A percentile compares a stretch with the other conserved stretches of the same genome.
Conservation (phyloP, 2,329 filamentous ascomycete genomes). For the Elsinoe ampelina region DNA sequence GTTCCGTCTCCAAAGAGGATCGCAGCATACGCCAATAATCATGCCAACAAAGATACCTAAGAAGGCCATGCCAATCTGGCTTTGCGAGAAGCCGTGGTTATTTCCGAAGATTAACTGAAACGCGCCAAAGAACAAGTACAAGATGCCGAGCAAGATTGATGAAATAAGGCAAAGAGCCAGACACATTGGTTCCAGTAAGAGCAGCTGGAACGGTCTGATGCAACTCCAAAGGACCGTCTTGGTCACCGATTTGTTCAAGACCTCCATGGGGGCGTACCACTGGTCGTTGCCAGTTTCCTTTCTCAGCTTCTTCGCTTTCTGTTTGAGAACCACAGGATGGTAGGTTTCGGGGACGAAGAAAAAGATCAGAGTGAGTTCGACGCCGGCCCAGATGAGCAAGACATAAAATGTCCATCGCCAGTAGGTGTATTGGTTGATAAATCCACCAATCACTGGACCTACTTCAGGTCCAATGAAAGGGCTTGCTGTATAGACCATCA, state of each 20-base stretch:
- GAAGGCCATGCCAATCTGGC: constrained; percentile 73
- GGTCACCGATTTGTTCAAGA: constrained; percentile 55
- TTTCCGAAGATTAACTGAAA: constrained; percentile 70
- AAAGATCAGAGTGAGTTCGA: constrained; percentile 54
- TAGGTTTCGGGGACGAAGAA: constrained; percentile 83
- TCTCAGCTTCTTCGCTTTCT: constrained; percentile 61
- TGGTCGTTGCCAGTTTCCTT: constrained; percentile 67
- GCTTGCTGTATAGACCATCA: constrained; percentile 59
- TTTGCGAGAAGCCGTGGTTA: constrained; percentile 67
- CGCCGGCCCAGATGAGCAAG: constrained; percentile 70
- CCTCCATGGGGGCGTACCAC: constrained; percentile 71
- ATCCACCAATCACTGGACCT: constrained; percentile 59
- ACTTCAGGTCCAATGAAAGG: constrained; percentile 48
- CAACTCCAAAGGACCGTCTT: constrained; percentile 43
- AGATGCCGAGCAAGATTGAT: constrained; percentile 73
- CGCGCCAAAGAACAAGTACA: constrained; percentile 87
- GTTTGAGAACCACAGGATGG: constrained; percentile 58
- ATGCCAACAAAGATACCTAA: constrained; percentile 62
- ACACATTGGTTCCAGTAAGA: constrained; percentile 77
- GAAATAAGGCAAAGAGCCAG: constrained; percentile 72
- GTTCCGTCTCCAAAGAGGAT: constrained; percentile 57
- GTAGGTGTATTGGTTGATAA: constrained; percentile 64
- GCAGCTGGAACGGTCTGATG: constrained; percentile 64
- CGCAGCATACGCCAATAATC: constrained; percentile 51
- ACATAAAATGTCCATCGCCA: constrained; percentile 84